phyloP scores from a whole-genome alignment of 768 basidiomycete species.

The Sutorius australiensis region DNA sequence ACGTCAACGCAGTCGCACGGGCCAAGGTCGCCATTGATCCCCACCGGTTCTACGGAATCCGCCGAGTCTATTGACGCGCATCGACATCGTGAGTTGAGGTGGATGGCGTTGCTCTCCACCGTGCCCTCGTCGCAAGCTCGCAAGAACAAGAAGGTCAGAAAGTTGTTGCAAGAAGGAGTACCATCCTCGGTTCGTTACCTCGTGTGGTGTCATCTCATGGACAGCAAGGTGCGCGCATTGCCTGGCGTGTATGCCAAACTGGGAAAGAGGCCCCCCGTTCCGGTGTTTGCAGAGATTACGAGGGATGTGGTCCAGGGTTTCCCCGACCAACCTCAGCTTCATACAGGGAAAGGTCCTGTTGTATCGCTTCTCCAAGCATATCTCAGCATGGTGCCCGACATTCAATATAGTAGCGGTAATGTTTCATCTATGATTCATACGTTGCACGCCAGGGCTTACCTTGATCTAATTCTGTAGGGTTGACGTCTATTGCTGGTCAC shows the following conservation, averaged over 20 bases:
- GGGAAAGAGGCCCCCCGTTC: conserved; percentile 50
- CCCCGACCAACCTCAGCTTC: conserved; percentile 54
- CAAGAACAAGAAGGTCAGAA: conserved; percentile 77
- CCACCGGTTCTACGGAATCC: conserved; percentile 14
- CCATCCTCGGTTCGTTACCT: conserved; percentile 80
- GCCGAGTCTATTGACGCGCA: conserved; percentile 50
- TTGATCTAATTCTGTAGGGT: conserved; percentile 37
- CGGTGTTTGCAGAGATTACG: conserved; percentile 52
- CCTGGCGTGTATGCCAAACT: conserved; percentile 67
- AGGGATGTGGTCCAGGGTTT: conserved; percentile 55
- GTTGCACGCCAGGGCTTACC: not conserved
- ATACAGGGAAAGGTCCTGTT: conserved; percentile 53
- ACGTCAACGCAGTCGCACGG: conserved; percentile 38
- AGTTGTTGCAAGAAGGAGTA: conserved; percentile 71
- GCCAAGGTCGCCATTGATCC: conserved; percentile 24
- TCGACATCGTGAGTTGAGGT: conserved; percentile 70
- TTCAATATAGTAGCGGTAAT: conserved; percentile 62
- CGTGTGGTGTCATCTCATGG: conserved; percentile 79
- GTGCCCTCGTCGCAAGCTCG: conserved; percentile 58
- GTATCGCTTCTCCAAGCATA: conserved; percentile 66
- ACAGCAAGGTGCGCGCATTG: conserved; percentile 68
- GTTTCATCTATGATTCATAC: not conserved
- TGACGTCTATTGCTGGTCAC: conserved; percentile 69
- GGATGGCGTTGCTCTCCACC: conserved; percentile 62
- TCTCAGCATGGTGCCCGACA: conserved; percentile 81